Evolutionary conservation across 2,329 filamentous ascomycete genomes (phyloP), one percentile per base, ranked within the genome.

Genomic region (Lachnellula occidentalis): DNA sequence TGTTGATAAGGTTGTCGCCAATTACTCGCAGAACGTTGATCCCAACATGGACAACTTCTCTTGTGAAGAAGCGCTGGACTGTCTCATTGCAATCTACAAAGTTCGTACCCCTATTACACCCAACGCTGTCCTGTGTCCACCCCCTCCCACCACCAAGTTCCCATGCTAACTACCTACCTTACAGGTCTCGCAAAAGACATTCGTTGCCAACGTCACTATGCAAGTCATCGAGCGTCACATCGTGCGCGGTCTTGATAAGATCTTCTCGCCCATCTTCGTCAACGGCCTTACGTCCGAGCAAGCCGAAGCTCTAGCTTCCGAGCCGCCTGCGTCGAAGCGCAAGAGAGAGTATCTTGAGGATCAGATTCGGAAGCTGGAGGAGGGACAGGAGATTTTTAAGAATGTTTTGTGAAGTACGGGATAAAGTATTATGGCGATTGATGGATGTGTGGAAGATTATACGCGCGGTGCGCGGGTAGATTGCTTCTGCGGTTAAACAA

Each of bases 221-320:
- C 68, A 70, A 50, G 67, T 71, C 19, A 61, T 71, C 4, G 67
- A 70, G 42, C 64, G 67, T n/a, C 67, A 69, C 48, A 65, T 70
- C 34, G 52, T 70, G 1, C 58, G 58, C 4, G 63, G 61, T 6
- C 58, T 70, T 7, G 59, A 66, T 24, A 53, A 60, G 2, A 66
- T 70, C 24, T 66, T 70, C 51, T 66, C 58, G 1, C 66, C 67
- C 1, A 49, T 68, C 15, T 51, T 56, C 4, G 58, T 68, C 36
- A 8, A 6, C 24, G 63, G 24, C 27, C n/a, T n/a, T n/a, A 1
- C 50, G 68, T 53, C 52, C 50, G 4, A 67, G 0, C 58, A 68
- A 48, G 59, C 65, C 24, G 37, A 62, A 34, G 55, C 54, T 7
- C 61, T 70, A 21, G 67, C 63, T 3, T 62, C 61, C 4, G 69